Conservation (phyloP, 495 filamentous ascomycete genomes). For the Amorphotheca resinae region DNA sequence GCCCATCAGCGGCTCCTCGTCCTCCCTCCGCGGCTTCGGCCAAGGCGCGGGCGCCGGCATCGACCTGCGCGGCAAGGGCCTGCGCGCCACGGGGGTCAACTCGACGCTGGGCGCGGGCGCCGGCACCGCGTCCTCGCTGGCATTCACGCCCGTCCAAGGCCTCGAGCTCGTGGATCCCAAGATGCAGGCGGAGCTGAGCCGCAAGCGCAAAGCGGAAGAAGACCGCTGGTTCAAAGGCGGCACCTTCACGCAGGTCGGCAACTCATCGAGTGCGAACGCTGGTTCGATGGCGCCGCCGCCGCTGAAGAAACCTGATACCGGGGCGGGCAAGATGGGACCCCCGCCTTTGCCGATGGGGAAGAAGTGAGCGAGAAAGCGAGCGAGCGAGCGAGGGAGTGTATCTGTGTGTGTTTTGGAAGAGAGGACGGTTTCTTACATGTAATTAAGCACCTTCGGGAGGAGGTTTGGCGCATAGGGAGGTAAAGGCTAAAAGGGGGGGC, state of each 20-base stretch:
- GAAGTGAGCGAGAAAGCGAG: constrained; percentile 2
- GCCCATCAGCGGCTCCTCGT: constrained; percentile 52
- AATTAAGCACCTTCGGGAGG: no score
- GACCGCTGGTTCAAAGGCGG: constrained; percentile 94
- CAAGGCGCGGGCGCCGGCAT: constrained; percentile 41
- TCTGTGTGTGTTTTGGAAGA: no score
- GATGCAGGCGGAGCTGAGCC: constrained; percentile 63
- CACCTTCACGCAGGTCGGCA: constrained; percentile 83
- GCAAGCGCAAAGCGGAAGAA: constrained; percentile 87
- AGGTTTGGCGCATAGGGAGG: no score
- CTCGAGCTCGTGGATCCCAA: constrained; percentile 94
- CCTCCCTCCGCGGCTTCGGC: constrained; percentile 67
- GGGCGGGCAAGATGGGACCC: constrained; percentile 18
- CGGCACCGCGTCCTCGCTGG: constrained; percentile 77
- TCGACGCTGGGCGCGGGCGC: constrained; percentile 42
- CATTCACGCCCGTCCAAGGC: constrained; percentile 89
- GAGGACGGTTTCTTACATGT: no score
- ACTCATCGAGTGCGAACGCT: constrained; percentile 19
- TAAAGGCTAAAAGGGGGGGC: no score
- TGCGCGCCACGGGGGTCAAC: constrained; percentile 65
- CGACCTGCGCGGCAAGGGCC: constrained; percentile 58
- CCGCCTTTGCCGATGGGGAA: constrained; percentile 12
- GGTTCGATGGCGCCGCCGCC: constrained; percentile 18
- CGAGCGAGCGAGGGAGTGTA: no score
- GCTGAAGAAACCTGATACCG: constrained; percentile 20